Conservation (phyloP, 2,329 filamentous ascomycete genomes). For the Trichoderma cornu-damae region DNA sequence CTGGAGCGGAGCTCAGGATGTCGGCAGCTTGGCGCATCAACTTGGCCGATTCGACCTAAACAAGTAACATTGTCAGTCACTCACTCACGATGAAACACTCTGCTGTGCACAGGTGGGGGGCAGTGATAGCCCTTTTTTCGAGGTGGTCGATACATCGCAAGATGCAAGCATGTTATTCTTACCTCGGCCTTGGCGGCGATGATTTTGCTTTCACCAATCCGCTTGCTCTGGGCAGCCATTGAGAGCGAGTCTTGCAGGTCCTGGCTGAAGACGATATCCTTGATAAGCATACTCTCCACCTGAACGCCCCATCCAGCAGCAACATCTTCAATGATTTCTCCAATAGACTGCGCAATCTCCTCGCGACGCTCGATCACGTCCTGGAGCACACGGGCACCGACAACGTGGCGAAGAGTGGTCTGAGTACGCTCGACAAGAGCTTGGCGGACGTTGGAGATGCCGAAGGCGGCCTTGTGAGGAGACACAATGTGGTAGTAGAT, state of each 20-base stretch:
- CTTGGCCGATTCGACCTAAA: conserved; percentile 81
- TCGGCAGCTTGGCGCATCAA: conserved; percentile 91
- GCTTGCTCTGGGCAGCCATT: conserved; percentile 98
- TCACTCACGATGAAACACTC: no score
- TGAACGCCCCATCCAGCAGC: conserved; percentile 90
- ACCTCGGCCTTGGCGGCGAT: conserved; percentile 90
- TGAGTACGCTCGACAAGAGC: conserved; percentile 97
- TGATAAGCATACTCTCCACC: conserved; percentile 98
- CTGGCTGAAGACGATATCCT: conserved; percentile 95
- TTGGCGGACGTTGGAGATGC: conserved; percentile 88
- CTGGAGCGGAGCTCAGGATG: conserved; percentile 83
- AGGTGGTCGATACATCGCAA: neutral
- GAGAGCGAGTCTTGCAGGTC: conserved; percentile 94
- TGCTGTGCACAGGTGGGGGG: no score
- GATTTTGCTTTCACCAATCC: conserved; percentile 96
- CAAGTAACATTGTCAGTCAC: conserved; percentile 4
- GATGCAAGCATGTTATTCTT: conserved; percentile 15
- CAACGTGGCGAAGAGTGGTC: conserved; percentile 93
- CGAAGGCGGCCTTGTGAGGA: conserved; percentile 95
- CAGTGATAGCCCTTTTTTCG: neutral
- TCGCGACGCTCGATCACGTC: conserved; percentile 98
- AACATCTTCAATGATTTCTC: conserved; percentile 96
- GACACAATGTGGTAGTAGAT: conserved; percentile 98
- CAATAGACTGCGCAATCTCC: conserved; percentile 90
- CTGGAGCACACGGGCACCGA: conserved; percentile 90